phyloP scores from a whole-genome alignment of 2,329 filamentous ascomycete species.

The Fusarium neocosmosporiellum region DNA sequence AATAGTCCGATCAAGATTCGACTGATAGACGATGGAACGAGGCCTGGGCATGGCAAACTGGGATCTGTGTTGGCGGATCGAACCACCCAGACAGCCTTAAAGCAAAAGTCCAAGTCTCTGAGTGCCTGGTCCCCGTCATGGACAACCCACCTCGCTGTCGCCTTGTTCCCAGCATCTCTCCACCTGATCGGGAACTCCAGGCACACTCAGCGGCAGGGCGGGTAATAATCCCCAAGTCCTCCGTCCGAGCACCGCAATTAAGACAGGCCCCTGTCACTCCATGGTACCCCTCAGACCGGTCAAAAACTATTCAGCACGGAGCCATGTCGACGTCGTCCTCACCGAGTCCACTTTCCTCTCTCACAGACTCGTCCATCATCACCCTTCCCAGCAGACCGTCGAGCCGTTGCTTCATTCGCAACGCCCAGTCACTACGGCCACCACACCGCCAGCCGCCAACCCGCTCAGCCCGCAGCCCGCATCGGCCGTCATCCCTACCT shows the following conservation, averaged over 20 bases:
- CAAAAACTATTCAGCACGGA: conserved; percentile 56
- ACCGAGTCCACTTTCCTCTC: conserved; percentile 55
- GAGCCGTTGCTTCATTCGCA: conserved; percentile 43
- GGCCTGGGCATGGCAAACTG: conserved; percentile 20
- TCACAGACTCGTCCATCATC: conserved; percentile 51
- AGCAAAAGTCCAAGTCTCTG: conserved; percentile 19
- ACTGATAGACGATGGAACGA: conserved; percentile 30
- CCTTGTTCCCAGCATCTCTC: conserved; percentile 28
- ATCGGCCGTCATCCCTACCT: conserved; percentile 44
- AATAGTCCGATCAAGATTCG: conserved; percentile 35
- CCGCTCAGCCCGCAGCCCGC: conserved; percentile 44
- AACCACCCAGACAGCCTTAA: conserved; percentile 31
- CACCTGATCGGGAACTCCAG: conserved; percentile 40
- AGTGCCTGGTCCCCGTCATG: conserved; percentile 16
- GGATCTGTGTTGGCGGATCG: conserved; percentile 33
- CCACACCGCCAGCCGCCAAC: conserved; percentile 45
- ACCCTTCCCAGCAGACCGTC: conserved; percentile 45
- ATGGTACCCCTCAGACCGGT: conserved; percentile 56
- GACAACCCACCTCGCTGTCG: conserved; percentile 24
- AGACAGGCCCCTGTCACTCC: conserved; percentile 44
- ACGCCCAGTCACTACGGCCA: conserved; percentile 45
- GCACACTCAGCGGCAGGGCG: conserved; percentile 40
- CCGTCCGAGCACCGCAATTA: conserved; percentile 38
- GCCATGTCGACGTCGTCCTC: conserved; percentile 51
- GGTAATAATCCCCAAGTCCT: conserved; percentile 38